Conservation (phyloP, 1,139 yeast species). For the Hansenula lynferdii region DNA sequence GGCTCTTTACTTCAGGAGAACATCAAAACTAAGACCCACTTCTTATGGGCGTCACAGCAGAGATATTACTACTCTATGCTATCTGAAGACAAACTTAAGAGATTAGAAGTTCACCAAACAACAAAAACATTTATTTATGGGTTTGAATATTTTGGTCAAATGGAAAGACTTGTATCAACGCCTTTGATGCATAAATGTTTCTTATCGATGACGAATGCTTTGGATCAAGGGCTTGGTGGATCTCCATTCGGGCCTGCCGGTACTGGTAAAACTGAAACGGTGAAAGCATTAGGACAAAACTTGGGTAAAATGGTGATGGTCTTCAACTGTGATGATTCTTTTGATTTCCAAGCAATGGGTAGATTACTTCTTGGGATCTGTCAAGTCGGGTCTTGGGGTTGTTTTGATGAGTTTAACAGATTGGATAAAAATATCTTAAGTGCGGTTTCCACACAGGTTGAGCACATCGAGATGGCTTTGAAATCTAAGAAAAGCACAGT, state of each 20-base stretch:
- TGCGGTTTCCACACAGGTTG: slow-evolving; percentile 83
- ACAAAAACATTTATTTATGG: slow-evolving; percentile 58
- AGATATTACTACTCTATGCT: slow-evolving; percentile 37
- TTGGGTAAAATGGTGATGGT: slow-evolving; percentile 82
- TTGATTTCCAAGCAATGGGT: slow-evolving; percentile 78
- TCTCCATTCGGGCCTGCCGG: slow-evolving; percentile 98
- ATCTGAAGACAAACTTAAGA: slow-evolving; percentile 24
- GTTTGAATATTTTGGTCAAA: slow-evolving; percentile 76
- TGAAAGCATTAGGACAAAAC: slow-evolving; percentile 78
- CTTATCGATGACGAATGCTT: slow-evolving; percentile 68
- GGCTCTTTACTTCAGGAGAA: slow-evolving; percentile 20
- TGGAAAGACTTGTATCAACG: slow-evolving; percentile 73
- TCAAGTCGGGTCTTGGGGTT: slow-evolving; percentile 89
- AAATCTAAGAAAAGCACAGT: slow-evolving; percentile 24
- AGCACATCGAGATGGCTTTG: slow-evolving; percentile 58
- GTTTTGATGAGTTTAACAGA: slow-evolving; percentile 94
- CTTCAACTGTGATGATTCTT: slow-evolving; percentile 87
- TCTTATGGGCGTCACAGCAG: slow-evolving; percentile 52
- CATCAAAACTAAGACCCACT: slow-evolving; percentile 20
- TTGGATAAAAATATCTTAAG: slow-evolving; percentile 68
- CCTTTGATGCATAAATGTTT: slow-evolving; percentile 66
- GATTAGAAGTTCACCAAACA: slow-evolving; percentile 51
- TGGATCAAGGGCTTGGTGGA: slow-evolving; percentile 76
- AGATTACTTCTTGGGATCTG: slow-evolving; percentile 80
- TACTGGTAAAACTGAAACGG: slow-evolving; percentile 92